Percentiles rank a stretch among this genome's conserved stretches.
phyloP scores from a whole-genome alignment of 345 rosid genomes.

The Boechera stricta region DNA sequence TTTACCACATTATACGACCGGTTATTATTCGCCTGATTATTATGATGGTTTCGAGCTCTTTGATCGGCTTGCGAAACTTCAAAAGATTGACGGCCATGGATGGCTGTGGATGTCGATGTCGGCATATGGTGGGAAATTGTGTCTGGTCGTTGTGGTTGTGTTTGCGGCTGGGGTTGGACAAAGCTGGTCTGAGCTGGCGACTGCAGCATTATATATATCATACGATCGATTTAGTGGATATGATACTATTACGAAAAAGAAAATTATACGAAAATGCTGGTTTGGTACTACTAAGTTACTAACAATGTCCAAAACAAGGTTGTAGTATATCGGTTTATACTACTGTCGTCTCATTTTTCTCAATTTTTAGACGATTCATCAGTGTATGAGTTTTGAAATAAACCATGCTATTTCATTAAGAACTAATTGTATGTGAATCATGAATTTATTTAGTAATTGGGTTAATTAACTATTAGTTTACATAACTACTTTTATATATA shows the following conservation, averaged over 20 bases:
- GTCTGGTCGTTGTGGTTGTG: conserved; percentile 37
- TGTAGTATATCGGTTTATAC: neutral
- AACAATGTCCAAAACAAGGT: conserved; percentile 1
- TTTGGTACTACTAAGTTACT: neutral
- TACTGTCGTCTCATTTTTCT: neutral
- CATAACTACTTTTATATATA: conserved; percentile 2
- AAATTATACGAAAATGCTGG: neutral
- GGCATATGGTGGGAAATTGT: conserved; percentile 35
- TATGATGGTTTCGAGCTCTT: conserved; percentile 53
- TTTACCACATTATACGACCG: conserved; percentile 45
- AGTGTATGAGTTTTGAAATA: neutral
- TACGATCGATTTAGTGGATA: neutral
- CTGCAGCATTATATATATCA: conserved; percentile 28
- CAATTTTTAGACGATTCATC: neutral
- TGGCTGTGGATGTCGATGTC: conserved; percentile 53
- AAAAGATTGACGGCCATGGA: conserved; percentile 53
- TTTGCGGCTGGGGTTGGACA: conserved; percentile 33
- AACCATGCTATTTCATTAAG: neutral
- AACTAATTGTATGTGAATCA: neutral
- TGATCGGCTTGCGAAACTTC: conserved; percentile 61
- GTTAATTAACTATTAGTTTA: neutral
- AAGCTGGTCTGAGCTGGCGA: conserved; percentile 21
- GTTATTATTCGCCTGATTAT: conserved; percentile 36
- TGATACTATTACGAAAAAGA: neutral
- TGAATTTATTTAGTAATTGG: neutral